Evolutionary conservation across 345 rosid genomes (phyloP).

Genomic region (Raphanus sativus): DNA sequence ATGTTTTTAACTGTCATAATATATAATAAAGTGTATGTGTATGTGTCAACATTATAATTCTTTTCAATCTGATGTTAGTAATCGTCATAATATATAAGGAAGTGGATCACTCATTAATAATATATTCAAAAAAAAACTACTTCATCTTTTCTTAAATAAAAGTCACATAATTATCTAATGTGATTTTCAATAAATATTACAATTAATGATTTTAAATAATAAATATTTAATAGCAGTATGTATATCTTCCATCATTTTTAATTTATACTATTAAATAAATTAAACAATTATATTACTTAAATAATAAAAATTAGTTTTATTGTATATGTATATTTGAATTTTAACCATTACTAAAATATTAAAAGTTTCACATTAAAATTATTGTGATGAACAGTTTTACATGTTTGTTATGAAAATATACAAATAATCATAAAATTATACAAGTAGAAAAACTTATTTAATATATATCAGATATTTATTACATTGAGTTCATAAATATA

Average conservation of each 20-base stretch:
- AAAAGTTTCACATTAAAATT: no score
- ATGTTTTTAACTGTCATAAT: neutral
- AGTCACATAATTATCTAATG: neutral
- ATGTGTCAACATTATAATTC: neutral
- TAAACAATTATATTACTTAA: neutral
- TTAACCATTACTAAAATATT: neutral
- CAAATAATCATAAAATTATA: no score
- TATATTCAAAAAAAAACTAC: neutral
- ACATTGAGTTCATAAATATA: no score
- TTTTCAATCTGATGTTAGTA: neutral
- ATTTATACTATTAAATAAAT: no score
- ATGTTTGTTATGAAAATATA: no score
- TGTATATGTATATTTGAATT: neutral
- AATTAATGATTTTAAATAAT: no score
- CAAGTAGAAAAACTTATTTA: no score
- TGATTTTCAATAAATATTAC: neutral
- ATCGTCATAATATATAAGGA: neutral
- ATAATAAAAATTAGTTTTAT: no score
- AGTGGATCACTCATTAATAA: neutral
- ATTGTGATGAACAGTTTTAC: neutral
- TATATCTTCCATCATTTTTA: no score
- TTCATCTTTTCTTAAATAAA: neutral
- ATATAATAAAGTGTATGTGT: no score
- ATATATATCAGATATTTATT: no score
- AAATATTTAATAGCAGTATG: no score